Base-by-base conservation (phyloP, 768 basidiomycete species). In the Amanita inopinata region DNA sequence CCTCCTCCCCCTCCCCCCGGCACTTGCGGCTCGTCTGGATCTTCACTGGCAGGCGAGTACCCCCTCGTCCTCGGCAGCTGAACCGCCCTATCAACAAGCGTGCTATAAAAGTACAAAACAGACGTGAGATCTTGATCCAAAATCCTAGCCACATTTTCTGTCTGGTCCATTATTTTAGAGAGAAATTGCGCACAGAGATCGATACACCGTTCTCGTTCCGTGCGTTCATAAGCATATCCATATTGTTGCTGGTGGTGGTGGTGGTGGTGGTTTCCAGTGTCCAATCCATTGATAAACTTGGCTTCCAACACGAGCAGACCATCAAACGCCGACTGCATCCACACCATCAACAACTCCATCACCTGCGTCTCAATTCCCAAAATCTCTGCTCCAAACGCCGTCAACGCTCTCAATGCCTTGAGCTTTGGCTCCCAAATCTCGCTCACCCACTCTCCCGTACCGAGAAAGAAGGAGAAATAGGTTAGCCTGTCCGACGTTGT, bases 401-500 rank as follows among this genome's bases (percentile, higher is more conserved):
- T 80, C 39, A 89, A 65, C 2, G 80, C 74, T 3, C 71, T 61
- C 1, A 87, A 63, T 1, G 84, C 83, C 47, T 77, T 80, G 52
- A 80, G 75, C 14, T 80, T 71, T 1, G 74, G 64, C 49, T 85
- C 82, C 70, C 85, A 85, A 0, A 83, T 61, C 18, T 87, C 85
- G n/a, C 61, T 49, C 2, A 63, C 25, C 42, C 42, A 43, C 2
- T 36, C 42, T 17, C 34, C 19, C 18, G 60, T 54, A 11, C 59
- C 67, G 2, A 76, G 61, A 55, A 88, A 78, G 23, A 86, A 61
- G 11, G 78, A 73, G 40, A 86, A 76, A 46, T 78, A 80, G 0
- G 76, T 65, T 7, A 83, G 58, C 19, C 77, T 66, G 45, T 87
- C 83, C 1, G 75, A 64, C 2, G 75, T 78, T 1, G 62, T 60